A percentile compares a stretch with the other conserved stretches of the same genome.
phyloP scores from a whole-genome alignment of 2,329 filamentous ascomycete species.

The Nannizziopsis arthrosporioides region DNA sequence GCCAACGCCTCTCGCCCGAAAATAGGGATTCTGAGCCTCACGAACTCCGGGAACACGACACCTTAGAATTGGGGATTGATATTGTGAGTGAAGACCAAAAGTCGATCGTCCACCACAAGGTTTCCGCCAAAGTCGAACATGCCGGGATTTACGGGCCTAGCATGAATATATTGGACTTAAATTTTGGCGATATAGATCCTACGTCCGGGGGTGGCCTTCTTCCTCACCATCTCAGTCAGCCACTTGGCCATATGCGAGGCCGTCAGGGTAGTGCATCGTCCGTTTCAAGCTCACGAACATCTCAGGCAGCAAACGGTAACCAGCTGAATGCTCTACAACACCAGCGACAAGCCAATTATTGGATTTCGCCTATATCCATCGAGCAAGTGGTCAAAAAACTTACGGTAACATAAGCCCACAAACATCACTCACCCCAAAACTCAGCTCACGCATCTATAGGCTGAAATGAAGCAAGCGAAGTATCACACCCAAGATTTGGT shows the following conservation, averaged over 20 bases:
- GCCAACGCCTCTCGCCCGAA: conserved; percentile 75
- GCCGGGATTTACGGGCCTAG: conserved; percentile 64
- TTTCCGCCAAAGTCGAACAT: conserved; percentile 91
- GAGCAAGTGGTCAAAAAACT: conserved; percentile 87
- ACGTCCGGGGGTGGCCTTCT: conserved; percentile 60
- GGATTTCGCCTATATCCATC: conserved; percentile 78
- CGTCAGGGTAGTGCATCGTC: conserved; percentile 58
- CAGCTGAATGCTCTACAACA: conserved; percentile 52
- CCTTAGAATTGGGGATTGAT: conserved; percentile 89
- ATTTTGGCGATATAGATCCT: conserved; percentile 82
- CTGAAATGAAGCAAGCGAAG: conserved; percentile 80
- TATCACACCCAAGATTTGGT: conserved; percentile 77
- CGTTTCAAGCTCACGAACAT: conserved; percentile 48
- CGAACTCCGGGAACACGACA: conserved; percentile 81
- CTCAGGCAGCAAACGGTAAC: conserved; percentile 44
- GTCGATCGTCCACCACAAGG: conserved; percentile 96
- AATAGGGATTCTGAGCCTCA: conserved; percentile 95
- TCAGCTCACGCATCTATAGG: conserved; percentile 38
- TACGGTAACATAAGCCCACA: conserved; percentile 44
- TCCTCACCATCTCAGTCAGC: conserved; percentile 54
- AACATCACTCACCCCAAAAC: background rate
- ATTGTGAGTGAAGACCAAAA: conserved; percentile 98
- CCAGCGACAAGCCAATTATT: conserved; percentile 67
- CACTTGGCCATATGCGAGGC: conserved; percentile 55
- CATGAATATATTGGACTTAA: conserved; percentile 68